Evolutionary conservation across 2,329 filamentous ascomycete species (phyloP).

Genomic region (Colletotrichum godetiae): DNA sequence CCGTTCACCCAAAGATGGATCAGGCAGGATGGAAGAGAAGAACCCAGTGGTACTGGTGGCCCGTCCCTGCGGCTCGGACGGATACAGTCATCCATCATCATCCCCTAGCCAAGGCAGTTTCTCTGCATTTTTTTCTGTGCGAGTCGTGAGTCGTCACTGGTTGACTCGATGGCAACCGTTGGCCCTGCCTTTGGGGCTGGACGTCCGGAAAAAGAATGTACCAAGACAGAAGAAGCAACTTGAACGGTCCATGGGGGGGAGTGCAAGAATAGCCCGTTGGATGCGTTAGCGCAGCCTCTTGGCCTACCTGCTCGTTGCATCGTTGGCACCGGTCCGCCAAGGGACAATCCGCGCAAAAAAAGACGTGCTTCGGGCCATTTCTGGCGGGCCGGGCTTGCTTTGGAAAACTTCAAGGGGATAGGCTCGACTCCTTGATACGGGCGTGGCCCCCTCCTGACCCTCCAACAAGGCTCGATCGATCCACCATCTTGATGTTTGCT

Average conservation of each 20-base stretch:
- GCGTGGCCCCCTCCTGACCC: conserved; percentile 1
- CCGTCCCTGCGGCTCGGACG: not conserved
- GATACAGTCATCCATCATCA: not conserved
- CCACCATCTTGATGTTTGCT: conserved; percentile 5
- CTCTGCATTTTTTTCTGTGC: not conserved
- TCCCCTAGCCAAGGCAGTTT: not conserved
- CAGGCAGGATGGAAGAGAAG: not conserved
- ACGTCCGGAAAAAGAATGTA: conserved; percentile 16
- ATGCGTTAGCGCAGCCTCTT: conserved; percentile 10
- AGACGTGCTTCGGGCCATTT: conserved; percentile 1
- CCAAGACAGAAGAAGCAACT: conserved; percentile 24
- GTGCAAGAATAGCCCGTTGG: conserved; percentile 18
- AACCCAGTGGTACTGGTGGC: not conserved
- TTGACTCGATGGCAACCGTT: not conserved
- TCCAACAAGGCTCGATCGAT: conserved; percentile 20
- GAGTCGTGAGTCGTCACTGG: conserved; percentile 1
- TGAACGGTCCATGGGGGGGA: not conserved
- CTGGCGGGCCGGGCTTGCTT: not conserved
- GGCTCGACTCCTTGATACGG: not conserved
- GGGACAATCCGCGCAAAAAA: not conserved
- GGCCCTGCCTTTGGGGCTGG: not conserved
- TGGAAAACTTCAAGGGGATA: not conserved
- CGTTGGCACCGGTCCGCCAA: not conserved
- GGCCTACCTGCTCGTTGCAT: not conserved
- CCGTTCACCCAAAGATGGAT: not conserved